These are phyloP conservation scores for Cyclotella atomus DNA, from an alignment of 108 stramenopile species.

Conservation along the genomic window DNA sequence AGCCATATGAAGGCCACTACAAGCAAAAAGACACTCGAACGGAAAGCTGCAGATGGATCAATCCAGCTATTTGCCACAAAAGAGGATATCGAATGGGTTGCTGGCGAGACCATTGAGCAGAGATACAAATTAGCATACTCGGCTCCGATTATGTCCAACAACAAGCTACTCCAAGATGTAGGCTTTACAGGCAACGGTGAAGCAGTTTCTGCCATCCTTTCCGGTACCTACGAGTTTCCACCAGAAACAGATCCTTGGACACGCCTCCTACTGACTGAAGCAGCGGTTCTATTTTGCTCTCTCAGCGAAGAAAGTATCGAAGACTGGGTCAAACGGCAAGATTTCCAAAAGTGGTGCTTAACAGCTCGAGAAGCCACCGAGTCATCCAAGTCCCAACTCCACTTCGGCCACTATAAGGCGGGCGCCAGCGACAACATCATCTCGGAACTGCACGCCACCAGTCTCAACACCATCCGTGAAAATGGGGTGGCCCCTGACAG, in stretches of 20 bases:
- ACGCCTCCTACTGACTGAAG: not conserved
- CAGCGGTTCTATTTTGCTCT: conserved; percentile 1
- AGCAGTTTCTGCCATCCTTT: not conserved
- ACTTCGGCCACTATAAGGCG: conserved; percentile 1
- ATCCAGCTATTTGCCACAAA: not conserved
- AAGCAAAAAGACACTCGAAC: not conserved
- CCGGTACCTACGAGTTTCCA: not conserved
- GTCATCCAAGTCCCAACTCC: not conserved
- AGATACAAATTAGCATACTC: not conserved
- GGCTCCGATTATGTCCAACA: not conserved
- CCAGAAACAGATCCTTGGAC: not conserved
- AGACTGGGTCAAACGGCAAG: not conserved
- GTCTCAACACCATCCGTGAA: not conserved
- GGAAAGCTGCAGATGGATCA: not conserved
- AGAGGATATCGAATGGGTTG: not conserved
- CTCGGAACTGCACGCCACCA: not conserved
- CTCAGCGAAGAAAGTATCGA: not conserved
- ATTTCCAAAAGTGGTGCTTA: not conserved
- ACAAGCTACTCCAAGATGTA: not conserved
- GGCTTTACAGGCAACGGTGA: not conserved
- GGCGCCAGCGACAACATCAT: not conserved
- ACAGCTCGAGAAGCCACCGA: not conserved
- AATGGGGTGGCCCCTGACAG: not conserved
- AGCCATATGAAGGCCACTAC: not conserved
- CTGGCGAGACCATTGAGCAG: not conserved